A percentile compares a stretch with the other conserved stretches of the same genome.
Evolutionary conservation across 1,139 yeast species (phyloP).

Genomic region (Sugiyamaella castrensis): DNA sequence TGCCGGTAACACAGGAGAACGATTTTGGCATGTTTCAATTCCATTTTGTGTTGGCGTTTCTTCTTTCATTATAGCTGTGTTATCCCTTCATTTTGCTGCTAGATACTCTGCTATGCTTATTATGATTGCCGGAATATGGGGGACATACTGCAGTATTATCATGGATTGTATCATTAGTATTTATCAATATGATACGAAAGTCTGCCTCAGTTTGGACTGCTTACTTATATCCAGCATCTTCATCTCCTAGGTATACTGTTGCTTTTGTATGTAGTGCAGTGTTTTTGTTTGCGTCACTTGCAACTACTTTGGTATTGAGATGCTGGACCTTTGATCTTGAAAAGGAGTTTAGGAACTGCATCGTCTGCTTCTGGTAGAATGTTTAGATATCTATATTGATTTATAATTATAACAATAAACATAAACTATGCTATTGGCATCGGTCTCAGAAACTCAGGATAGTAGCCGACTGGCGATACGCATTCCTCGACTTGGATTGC

Average conservation of each 20-base stretch:
- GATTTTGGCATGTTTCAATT: constrained; percentile 3
- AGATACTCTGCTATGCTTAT: constrained; percentile 8
- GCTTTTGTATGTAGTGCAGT: constrained; percentile 1
- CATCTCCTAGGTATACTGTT: constrained; percentile 5
- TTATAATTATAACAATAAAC: no score
- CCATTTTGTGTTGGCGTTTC: constrained; percentile 8
- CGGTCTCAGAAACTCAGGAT: no score
- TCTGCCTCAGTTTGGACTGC: constrained; percentile 5
- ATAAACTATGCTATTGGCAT: no score
- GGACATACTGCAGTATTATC: constrained; percentile 3
- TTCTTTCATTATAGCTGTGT: constrained; percentile 1
- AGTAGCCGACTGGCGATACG: no score
- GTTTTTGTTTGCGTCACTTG: neutral
- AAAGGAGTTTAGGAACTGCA: no score
- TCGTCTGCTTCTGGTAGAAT: no score
- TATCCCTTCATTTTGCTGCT: neutral
- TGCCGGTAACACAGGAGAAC: constrained; percentile 5
- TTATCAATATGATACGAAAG: constrained; percentile 5
- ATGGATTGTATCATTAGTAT: constrained; percentile 6
- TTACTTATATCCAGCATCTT: neutral
- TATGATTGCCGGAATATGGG: constrained; percentile 7
- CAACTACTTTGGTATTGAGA: no score
- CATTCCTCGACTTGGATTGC: no score
- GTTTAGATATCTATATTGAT: no score
- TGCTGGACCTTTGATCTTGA: no score